Conservation (phyloP, 108 stramenopile species). For the Pseudonitzschia multiseries region DNA sequence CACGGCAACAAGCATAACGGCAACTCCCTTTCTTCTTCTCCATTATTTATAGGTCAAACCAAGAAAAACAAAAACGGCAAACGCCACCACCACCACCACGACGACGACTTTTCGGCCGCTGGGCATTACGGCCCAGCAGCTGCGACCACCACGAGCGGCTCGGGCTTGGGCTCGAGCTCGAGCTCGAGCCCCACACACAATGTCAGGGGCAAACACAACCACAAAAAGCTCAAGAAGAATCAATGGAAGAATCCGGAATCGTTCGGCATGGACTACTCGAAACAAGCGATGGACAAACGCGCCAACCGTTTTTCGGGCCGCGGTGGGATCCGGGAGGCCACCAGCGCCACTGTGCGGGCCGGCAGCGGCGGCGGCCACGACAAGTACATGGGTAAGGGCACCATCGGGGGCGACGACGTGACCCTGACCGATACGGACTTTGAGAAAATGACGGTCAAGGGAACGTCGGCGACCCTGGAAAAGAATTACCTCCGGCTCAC, state of each 20-base stretch:
- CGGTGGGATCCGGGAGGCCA: neutral
- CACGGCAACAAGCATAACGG: conserved; percentile 7
- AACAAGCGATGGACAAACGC: conserved; percentile 40
- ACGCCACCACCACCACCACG: conserved; percentile 11
- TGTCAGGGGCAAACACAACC: neutral
- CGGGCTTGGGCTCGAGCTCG: neutral
- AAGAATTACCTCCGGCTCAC: conserved; percentile 86
- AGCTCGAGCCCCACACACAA: neutral
- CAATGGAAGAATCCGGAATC: conserved; percentile 14
- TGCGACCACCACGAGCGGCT: too few relatives aligned
- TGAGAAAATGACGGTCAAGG: conserved; percentile 77
- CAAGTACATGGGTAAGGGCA: conserved; percentile 68
- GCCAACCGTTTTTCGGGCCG: conserved; percentile 56
- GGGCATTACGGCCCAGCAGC: neutral
- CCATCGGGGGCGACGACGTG: conserved; percentile 56
- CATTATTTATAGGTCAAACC: conserved; percentile 8
- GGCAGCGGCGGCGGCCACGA: conserved; percentile 41
- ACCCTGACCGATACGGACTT: conserved; percentile 60
- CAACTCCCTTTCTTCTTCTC: conserved; percentile 11
- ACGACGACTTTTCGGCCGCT: conserved; percentile 14
- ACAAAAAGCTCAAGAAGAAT: neutral
- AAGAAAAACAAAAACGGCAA: conserved; percentile 1
- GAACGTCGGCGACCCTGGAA: conserved; percentile 68
- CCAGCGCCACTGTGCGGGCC: neutral
- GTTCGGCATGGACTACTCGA: conserved; percentile 51